Conservation (phyloP, 1,284 basidiomycete genomes). For the Ceratobasidium sp. region DNA sequence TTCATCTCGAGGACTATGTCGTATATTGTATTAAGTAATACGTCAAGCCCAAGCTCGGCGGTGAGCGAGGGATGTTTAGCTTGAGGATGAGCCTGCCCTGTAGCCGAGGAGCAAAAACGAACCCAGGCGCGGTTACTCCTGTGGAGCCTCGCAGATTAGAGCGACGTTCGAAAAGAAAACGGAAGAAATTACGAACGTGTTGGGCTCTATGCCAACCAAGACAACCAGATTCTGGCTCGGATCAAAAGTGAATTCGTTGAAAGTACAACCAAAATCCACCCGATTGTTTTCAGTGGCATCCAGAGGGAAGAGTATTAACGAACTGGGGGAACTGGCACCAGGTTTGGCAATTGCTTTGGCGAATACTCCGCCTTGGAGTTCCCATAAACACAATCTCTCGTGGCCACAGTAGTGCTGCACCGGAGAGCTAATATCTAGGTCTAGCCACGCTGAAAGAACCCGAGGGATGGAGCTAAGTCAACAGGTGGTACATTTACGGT, state of each 20-base stretch:
- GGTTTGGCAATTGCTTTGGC: neutral
- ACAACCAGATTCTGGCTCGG: constrained; percentile 1
- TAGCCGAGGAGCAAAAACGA: neutral
- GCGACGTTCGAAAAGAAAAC: neutral
- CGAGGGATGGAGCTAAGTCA: too few relatives aligned
- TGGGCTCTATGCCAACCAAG: neutral
- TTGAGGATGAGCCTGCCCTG: constrained; percentile 6
- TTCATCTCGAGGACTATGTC: neutral
- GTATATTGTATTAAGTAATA: neutral
- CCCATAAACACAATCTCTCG: neutral
- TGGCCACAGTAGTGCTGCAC: neutral
- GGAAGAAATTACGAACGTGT: neutral
- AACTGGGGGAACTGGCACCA: neutral
- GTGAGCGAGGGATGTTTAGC: constrained; percentile 1
- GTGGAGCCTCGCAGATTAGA: neutral
- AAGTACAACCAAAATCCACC: neutral
- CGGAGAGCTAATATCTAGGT: neutral
- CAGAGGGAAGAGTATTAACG: neutral
- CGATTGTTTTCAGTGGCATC: neutral
- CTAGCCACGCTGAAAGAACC: constrained; percentile 23
- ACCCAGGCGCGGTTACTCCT: neutral
- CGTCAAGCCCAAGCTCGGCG: neutral
- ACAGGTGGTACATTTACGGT: too few relatives aligned
- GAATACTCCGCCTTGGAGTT: neutral
- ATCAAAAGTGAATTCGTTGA: constrained; percentile 23